A percentile compares a stretch with the other conserved stretches of the same genome.
These are phyloP conservation scores for Tuber brumale DNA, from an alignment of 495 filamentous ascomycete species.

Conservation along the genomic window DNA sequence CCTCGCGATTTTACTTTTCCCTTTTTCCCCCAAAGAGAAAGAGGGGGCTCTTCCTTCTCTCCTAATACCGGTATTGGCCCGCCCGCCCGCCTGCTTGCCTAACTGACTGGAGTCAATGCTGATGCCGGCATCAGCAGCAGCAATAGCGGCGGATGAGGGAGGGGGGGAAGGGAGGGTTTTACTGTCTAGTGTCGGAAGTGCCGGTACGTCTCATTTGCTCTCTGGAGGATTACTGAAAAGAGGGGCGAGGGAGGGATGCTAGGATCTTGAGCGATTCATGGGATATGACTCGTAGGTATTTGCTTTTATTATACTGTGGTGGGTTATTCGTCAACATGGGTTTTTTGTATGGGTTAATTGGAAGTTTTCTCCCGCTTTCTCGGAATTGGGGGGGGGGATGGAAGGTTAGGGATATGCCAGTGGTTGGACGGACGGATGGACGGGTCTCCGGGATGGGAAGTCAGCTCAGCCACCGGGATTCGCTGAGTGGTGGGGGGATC, in stretches of 20 bases:
- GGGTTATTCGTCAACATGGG: background rate
- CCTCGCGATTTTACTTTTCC: background rate
- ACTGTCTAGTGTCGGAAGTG: background rate
- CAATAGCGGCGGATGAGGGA: background rate
- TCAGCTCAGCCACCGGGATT: background rate
- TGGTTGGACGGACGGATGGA: background rate
- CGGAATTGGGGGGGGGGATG: constrained; percentile 15
- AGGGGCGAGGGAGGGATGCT: background rate
- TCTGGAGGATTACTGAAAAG: background rate
- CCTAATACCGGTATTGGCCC: background rate
- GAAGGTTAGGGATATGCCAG: background rate
- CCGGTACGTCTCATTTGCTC: background rate
- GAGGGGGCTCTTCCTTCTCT: background rate
- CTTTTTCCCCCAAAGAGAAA: background rate
- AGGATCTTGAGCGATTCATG: background rate
- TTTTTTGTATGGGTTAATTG: background rate
- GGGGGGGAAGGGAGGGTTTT: background rate
- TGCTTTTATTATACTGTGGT: background rate
- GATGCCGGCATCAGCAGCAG: background rate
- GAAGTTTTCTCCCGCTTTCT: constrained; percentile 1
- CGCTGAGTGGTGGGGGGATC: background rate
- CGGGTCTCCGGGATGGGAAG: background rate
- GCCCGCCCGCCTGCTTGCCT: background rate
- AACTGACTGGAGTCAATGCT: background rate
- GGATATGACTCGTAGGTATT: background rate